These are phyloP conservation scores for Apiotrichum domesticum DNA, from an alignment of 1,284 basidiomycete species.

Conservation along the genomic window DNA sequence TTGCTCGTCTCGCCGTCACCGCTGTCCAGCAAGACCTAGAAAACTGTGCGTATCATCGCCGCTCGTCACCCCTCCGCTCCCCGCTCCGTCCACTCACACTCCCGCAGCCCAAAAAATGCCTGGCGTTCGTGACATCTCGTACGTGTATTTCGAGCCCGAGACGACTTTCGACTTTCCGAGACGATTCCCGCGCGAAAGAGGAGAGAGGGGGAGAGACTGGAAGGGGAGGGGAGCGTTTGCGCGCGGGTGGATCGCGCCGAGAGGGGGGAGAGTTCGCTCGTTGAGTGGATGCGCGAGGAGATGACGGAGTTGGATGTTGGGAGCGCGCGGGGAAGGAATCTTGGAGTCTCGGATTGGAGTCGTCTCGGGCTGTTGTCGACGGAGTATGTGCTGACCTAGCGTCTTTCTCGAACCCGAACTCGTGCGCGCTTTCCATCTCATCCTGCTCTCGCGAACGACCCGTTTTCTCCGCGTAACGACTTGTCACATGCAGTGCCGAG, in stretches of 20 bases:
- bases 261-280: background rate
- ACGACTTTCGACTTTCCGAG: background rate
- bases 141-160: conserved; percentile 28
- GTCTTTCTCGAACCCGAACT: background rate
- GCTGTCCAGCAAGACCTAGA: conserved; percentile 4
- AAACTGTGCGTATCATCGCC: background rate
- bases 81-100: background rate
- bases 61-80: background rate
- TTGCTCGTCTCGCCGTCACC: conserved; percentile 2
- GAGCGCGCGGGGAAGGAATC: background rate
- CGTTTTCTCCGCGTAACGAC: background rate
- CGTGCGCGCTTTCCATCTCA: background rate
- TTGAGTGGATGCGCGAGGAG: too few species aligned
- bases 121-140: conserved; percentile 88
- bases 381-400: conserved; percentile 7
- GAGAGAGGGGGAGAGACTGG: background rate
- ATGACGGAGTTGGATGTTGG: background rate
- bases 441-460: background rate
- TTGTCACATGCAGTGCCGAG: conserved; percentile 48
- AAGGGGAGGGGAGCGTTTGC: background rate
- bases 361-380: too few species aligned
- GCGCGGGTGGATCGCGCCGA: background rate
- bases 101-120: conserved; percentile 59
- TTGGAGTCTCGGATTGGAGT: background rate
- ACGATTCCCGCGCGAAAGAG: background rate